Conservation (phyloP, 768 basidiomycete genomes). For the Boletus sp. region DNA sequence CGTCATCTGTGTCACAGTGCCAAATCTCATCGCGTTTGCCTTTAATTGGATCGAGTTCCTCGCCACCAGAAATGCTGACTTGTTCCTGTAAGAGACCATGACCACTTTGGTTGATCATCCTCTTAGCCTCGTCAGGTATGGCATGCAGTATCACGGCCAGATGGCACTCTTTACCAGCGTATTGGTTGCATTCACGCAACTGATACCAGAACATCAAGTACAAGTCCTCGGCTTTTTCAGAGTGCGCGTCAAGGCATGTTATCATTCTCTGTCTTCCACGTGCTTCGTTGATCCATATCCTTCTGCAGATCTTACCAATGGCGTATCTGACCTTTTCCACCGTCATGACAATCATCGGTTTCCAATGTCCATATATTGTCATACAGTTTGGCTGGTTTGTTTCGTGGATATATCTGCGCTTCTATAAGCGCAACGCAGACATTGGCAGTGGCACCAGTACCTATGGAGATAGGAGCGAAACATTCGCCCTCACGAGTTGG, state of each 20-base stretch:
- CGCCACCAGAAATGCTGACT: slow-evolving; percentile 62
- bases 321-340: slow-evolving; percentile 88
- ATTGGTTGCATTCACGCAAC: slow-evolving; percentile 94
- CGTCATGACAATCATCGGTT: slow-evolving; percentile 75
- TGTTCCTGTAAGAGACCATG: slow-evolving; percentile 66
- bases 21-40: slow-evolving; percentile 85
- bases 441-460: slow-evolving; percentile 57
- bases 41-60: slow-evolving; percentile 87
- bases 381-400: slow-evolving; percentile 99
- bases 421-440: slow-evolving; percentile 89
- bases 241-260: slow-evolving; percentile 81
- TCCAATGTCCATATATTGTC: slow-evolving; percentile 86
- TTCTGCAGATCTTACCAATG: slow-evolving; percentile 84
- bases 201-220: slow-evolving; percentile 97
- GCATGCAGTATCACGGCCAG: slow-evolving; percentile 88
- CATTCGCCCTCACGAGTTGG: slow-evolving; percentile 92
- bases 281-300: slow-evolving; percentile 1
- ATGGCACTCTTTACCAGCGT: slow-evolving; percentile 86
- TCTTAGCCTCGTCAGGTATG: slow-evolving; percentile 54
- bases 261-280: neutral
- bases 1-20: slow-evolving; percentile 66
- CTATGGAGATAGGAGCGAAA: slow-evolving; percentile 94
- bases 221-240: slow-evolving; percentile 84
- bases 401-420: slow-evolving; percentile 91
- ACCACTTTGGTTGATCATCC: slow-evolving; percentile 1